Conservation (phyloP, 2,329 filamentous ascomycete species). For the Exophiala sp. region DNA sequence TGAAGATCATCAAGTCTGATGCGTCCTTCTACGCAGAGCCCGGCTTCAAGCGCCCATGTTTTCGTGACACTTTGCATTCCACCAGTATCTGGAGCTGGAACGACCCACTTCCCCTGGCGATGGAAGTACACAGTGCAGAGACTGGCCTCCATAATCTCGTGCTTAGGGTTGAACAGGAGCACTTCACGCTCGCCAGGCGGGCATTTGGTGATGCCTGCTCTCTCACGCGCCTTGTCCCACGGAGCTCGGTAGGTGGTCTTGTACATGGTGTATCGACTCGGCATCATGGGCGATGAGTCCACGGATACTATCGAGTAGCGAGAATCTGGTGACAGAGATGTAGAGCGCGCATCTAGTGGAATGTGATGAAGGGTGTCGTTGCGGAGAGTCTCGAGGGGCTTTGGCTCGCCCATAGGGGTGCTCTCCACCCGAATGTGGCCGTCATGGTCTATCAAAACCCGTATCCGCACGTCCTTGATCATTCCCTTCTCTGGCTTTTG, state of each 20-base stretch:
- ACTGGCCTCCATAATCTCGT: constrained; percentile 79
- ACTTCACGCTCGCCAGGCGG: constrained; percentile 60
- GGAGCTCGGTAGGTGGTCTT: constrained; percentile 75
- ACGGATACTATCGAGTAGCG: not conserved
- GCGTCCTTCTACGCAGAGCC: constrained; percentile 63
- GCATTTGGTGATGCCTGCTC: constrained; percentile 52
- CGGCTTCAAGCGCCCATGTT: constrained; percentile 72
- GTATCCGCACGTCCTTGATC: constrained; percentile 6
- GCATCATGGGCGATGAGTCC: constrained; percentile 43
- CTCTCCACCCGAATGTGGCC: constrained; percentile 11
- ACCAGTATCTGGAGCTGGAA: constrained; percentile 71
- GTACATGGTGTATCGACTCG: constrained; percentile 69
- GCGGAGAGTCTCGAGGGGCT: not conserved
- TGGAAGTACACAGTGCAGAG: constrained; percentile 80
- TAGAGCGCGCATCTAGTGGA: not conserved
- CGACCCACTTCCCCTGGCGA: constrained; percentile 68
- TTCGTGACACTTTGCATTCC: constrained; percentile 80
- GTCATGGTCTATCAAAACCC: constrained; percentile 10
- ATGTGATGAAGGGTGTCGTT: not conserved
- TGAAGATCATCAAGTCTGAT: constrained; percentile 47
- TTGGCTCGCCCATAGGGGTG: constrained; percentile 9
- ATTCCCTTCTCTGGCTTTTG: not conserved
- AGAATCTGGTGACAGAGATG: not conserved
- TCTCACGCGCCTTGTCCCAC: constrained; percentile 67
- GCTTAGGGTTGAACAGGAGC: constrained; percentile 64